phyloP scores from a whole-genome alignment of 225 moss, liverwort and hornwort genomes.

The Marchantia paleacea region DNA sequence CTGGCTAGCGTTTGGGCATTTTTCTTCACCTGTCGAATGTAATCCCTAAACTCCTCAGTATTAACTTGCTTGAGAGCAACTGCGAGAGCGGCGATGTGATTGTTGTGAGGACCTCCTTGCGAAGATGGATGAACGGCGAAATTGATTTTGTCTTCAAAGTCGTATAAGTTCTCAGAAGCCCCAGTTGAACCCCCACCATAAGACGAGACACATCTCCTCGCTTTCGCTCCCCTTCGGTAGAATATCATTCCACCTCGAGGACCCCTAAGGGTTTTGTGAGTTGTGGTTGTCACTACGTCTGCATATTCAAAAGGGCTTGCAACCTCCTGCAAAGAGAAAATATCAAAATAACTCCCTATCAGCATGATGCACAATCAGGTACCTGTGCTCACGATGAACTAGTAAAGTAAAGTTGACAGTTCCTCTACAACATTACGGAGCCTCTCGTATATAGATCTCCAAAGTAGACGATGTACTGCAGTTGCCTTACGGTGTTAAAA shows the following conservation, averaged over 20 bases:
- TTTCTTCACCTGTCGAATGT: conserved; percentile 77
- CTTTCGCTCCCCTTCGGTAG: conserved; percentile 58
- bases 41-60: conserved; percentile 55
- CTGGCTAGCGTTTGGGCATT: conserved; percentile 67
- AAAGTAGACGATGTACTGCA: too few relatives aligned
- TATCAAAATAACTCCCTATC: too few relatives aligned
- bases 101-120: conserved; percentile 94
- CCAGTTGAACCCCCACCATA: conserved; percentile 5
- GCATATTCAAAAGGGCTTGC: conserved; percentile 70
- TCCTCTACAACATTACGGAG: too few relatives aligned
- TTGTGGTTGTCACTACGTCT: conserved; percentile 80
- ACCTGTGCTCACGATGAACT: too few relatives aligned
- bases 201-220: conserved; percentile 14
- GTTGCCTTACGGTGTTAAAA: too few relatives aligned
- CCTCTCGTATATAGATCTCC: too few relatives aligned
- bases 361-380: too few relatives aligned
- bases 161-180: conserved; percentile 44
- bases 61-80: conserved; percentile 71
- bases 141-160: conserved; percentile 79
- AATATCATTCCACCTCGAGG: conserved; percentile 85
- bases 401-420: too few relatives aligned
- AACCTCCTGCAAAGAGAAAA: conserved; percentile 40
- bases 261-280: conserved; percentile 84
- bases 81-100: conserved; percentile 86
- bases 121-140: conserved; percentile 77